Evolutionary conservation across 2,329 filamentous ascomycete genomes (phyloP), one percentile per base, ranked within the genome.

Genomic region (Xylaria sp.): DNA sequence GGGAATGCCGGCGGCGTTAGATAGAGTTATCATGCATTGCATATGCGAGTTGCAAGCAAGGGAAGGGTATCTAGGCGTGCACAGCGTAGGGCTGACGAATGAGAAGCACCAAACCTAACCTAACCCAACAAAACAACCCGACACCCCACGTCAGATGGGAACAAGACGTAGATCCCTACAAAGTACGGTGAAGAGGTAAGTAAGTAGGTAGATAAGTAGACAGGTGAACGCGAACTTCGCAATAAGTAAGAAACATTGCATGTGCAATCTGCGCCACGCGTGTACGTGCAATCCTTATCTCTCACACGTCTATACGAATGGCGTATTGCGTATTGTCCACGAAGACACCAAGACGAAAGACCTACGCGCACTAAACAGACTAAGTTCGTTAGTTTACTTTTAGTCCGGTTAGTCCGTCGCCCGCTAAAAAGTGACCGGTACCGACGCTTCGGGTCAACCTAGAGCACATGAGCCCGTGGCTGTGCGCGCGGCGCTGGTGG

Each of bases 81-180:
- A 42, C 11, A n/a, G 39, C 51, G n/a, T 53, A 67, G 47, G 53
- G 59, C 54, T 51, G 48, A 32, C 59, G 59, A 63, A 63, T 63
- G 6, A 34, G 54, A 59, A 48, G 19, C 7, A 34, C 12, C 4
- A 17, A 36, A 19, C 34, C 34, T 8, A 36, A 7, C 34, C 34
- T 8, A 36, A 36, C 34, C 34, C 2, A 19, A 58, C 30, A 17
- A 30, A 4, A 55, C 32, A 7, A 24, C 17, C 8, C 12, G 27
- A 3, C 14, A 36, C 12, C 12, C 32, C 39, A 42, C 19, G 48
- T 56, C 48, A 45, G 59, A 5, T 36, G 21, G 24, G 24, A 53
- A 36, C 11, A 55, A 59, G 24, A 39, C n/a, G 4, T 47, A 47
- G 42, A 19, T 47, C n/a, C n/a, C n/a, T 27, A 27, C 24, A 27